Base-by-base conservation (phyloP, 805 yeast species). In the Kodamaea neixiangensis region DNA sequence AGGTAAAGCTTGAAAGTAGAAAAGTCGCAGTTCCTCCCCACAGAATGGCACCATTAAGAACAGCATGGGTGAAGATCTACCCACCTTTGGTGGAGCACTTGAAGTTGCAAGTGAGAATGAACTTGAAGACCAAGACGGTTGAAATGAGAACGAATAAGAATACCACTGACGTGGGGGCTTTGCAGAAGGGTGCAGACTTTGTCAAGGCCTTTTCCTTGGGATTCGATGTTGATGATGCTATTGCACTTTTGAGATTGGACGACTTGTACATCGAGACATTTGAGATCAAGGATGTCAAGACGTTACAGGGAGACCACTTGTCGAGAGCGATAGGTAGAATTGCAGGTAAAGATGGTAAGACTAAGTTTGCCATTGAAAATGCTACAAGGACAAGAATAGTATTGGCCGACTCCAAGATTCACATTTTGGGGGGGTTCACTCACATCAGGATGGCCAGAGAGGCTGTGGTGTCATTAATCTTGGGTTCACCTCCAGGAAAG, bases 301-400 rank as follows among this genome's bases (percentile, higher is more conserved):
- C 97, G 3, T 76, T 94, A 59, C 85, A 83, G 22, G 99, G 98
- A 21, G 99, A 94, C 72, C 99, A 94, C 81, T 78, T 94, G 67
- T 87, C 97, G 47, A 86, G 99, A 80, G 99, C 99, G 6, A 94
- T 94, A 67, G 99, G 99, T 64, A 90, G 99, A 80, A 94, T 94
- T 71, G 99, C 99, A 11, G 99, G 99, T 70, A 96, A 94, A 67
- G 99, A 94, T 67, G 99, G 99, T 65, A 93, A 92, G 72, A 94
- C 98, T 55, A 94, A 93, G 75, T 94, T 93, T 69, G 97, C 99
- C 29, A 94, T 94, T 65, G 99, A 94, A 72, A 94, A 94, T 66
- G 97, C 99, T 14, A 93, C 98, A 18, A 83, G 98, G 74, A 94
- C 99, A 10, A 87, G 99, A 77, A 92, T 94, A 40, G 99, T 94